Evolutionary conservation across 257 asterid genomes (phyloP).

Genomic region (Apocynum venetum): DNA sequence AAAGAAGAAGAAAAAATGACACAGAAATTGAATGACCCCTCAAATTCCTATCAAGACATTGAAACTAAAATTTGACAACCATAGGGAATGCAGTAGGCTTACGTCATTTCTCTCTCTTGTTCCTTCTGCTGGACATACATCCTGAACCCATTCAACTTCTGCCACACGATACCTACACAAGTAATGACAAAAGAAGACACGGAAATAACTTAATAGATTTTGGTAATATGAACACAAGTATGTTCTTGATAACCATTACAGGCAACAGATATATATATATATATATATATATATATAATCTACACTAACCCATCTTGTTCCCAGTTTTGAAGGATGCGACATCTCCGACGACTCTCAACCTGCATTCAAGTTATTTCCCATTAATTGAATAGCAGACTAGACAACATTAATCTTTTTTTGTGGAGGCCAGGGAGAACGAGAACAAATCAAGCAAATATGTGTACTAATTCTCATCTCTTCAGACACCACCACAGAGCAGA

Average conservation of each 20-base stretch:
- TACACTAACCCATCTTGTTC: slow-evolving; percentile 90
- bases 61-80: neutral
- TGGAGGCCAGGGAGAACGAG: slow-evolving; percentile 7
- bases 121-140: slow-evolving; percentile 54
- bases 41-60: neutral
- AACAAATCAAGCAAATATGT: slow-evolving; percentile 9
- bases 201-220: neutral
- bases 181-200: slow-evolving; percentile 1
- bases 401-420: neutral
- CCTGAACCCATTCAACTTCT: slow-evolving; percentile 93
- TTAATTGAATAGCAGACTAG: neutral
- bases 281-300: neutral
- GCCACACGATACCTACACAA: slow-evolving; percentile 83
- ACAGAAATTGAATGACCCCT: neutral
- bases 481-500: neutral
- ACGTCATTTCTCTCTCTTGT: slow-evolving; percentile 69
- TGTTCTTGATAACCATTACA: neutral
- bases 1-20: neutral
- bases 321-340: slow-evolving; percentile 70
- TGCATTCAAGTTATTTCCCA: slow-evolving; percentile 32
- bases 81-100: slow-evolving; percentile 25
- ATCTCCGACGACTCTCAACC: slow-evolving; percentile 96
- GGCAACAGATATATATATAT: neutral
- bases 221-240: neutral
- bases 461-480: neutral